Conservation (phyloP, 306 rosid species). For the barrel medic (Medicago truncatula) region MtrunA17r5.0-ANR NC_053047.1:4919001-4919500, state of each 20-base stretch:
- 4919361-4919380: background rate
- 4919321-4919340: background rate
- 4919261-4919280: background rate
- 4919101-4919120: background rate
- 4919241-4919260: background rate
- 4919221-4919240: background rate
- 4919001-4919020: no score
- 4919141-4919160: background rate
- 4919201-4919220: constrained; percentile 5
- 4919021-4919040: background rate
- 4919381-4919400: background rate
- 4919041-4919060: background rate
- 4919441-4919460: background rate
- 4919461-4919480: background rate
- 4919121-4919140: background rate
- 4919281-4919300: background rate
- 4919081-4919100: background rate
- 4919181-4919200: background rate
- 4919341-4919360: background rate
- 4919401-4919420: background rate
- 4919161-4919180: background rate
- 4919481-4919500: background rate
- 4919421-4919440: background rate
- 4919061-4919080: background rate
- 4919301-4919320: background rate